These are phyloP conservation scores for Barbarea vulgaris DNA, from an alignment of 345 rosid genomes.

Conservation along the genomic window DNA sequence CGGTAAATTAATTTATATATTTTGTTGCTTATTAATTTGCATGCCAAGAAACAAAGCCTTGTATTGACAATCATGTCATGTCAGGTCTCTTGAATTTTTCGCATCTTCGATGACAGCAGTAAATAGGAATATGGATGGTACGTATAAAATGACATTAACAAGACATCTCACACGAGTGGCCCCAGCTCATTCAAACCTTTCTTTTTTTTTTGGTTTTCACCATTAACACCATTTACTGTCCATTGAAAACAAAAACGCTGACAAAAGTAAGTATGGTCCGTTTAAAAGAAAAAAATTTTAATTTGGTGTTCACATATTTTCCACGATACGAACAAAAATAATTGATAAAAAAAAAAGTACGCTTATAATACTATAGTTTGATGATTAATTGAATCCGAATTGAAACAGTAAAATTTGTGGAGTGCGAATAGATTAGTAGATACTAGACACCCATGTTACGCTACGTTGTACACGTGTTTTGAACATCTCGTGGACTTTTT, in stretches of 20 bases:
- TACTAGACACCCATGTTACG: too few relatives aligned
- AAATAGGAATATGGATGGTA: background rate
- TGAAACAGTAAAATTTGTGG: too few relatives aligned
- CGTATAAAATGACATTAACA: background rate
- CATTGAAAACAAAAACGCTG: too few relatives aligned
- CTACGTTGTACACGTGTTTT: background rate
- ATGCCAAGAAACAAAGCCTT: slow-evolving; percentile 5
- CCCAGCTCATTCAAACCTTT: background rate
- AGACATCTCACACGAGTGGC: background rate
- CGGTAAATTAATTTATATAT: background rate
- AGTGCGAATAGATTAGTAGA: too few relatives aligned
- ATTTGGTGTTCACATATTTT: too few relatives aligned
- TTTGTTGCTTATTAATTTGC: background rate
- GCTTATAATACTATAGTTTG: too few relatives aligned
- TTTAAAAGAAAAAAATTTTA: too few relatives aligned
- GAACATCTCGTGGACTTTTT: too few relatives aligned
- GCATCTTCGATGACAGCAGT: background rate
- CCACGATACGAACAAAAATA: too few relatives aligned
- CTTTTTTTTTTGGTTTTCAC: background rate
- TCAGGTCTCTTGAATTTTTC: background rate
- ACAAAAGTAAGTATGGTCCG: background rate
- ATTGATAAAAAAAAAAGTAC: too few relatives aligned
- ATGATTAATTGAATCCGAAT: too few relatives aligned
- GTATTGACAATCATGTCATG: background rate
- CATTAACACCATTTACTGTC: too few relatives aligned